phyloP scores from a whole-genome alignment of 208 protist species.

The Balamuthia mandrillaris region DNA sequence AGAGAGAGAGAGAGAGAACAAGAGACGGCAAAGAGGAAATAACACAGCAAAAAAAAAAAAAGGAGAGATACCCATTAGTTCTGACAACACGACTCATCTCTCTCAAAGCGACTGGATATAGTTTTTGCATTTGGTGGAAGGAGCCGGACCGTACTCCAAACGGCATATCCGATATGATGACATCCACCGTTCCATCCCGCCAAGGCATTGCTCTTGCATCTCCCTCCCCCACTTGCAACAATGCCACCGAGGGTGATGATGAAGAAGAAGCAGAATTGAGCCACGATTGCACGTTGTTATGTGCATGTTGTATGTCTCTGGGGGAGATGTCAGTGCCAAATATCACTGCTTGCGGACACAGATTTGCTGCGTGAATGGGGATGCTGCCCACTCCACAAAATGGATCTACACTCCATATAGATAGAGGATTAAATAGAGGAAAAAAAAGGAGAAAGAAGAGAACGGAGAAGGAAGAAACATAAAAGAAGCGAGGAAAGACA shows the following conservation, averaged over 20 bases:
- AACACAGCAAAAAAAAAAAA: not conserved
- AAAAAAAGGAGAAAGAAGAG: no score
- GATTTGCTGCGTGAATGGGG: not conserved
- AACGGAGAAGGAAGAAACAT: no score
- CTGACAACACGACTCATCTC: not conserved
- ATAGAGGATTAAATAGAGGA: no score
- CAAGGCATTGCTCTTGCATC: not conserved
- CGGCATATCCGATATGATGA: not conserved
- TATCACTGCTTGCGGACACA: not conserved
- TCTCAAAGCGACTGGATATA: not conserved
- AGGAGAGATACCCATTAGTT: not conserved
- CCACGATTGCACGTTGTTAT: not conserved
- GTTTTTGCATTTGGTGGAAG: not conserved
- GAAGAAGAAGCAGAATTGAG: not conserved
- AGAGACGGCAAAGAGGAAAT: no score
- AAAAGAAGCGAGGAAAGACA: no score
- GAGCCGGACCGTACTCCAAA: conserved; percentile 5
- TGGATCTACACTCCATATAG: not conserved
- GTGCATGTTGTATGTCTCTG: not conserved
- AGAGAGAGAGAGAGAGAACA: no score
- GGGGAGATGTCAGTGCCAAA: not conserved
- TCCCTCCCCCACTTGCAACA: not conserved
- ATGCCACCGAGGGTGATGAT: not conserved
- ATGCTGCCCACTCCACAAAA: conserved; percentile 4
- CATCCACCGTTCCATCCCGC: not conserved